Evolutionary conservation across 2,329 filamentous ascomycete genomes (phyloP).

Genomic region (Trichoderma endophyticum): DNA sequence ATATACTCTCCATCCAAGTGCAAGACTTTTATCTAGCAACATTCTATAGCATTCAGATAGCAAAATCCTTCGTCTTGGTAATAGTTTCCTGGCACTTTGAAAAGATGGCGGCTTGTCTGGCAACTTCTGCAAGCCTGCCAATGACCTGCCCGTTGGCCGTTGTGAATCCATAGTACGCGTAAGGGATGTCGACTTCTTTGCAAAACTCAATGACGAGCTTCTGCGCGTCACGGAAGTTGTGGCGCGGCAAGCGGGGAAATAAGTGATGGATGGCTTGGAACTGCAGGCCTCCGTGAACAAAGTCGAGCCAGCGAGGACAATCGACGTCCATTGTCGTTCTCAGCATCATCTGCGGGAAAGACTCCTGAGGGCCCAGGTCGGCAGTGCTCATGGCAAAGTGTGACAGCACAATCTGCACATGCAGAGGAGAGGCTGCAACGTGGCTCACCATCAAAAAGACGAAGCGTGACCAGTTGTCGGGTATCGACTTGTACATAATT

Average conservation of each 20-base stretch:
- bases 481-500: conserved; percentile 59
- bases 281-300: conserved; percentile 68
- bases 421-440: conserved; percentile 63
- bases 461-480: conserved; percentile 55
- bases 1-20: background rate
- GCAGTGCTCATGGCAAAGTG: conserved; percentile 71
- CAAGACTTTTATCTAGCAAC: background rate
- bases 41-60: background rate
- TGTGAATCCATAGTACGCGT: conserved; percentile 19
- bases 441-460: conserved; percentile 63
- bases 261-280: conserved; percentile 71
- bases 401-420: conserved; percentile 68
- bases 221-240: conserved; percentile 63
- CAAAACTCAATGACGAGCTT: conserved; percentile 18
- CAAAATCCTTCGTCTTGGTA: background rate
- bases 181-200: conserved; percentile 18
- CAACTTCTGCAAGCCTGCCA: conserved; percentile 19
- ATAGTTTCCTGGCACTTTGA: conserved; percentile 17
- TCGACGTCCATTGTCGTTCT: conserved; percentile 73
- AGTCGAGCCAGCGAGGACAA: conserved; percentile 69
- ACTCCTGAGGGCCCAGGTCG: conserved; percentile 62
- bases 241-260: conserved; percentile 64
- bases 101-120: conserved; percentile 18
- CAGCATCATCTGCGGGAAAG: conserved; percentile 66
- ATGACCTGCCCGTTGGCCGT: conserved; percentile 19